Evolutionary conservation across 768 basidiomycete genomes (phyloP), one percentile per base, ranked within the genome.

Genomic region (Russula emetica): DNA sequence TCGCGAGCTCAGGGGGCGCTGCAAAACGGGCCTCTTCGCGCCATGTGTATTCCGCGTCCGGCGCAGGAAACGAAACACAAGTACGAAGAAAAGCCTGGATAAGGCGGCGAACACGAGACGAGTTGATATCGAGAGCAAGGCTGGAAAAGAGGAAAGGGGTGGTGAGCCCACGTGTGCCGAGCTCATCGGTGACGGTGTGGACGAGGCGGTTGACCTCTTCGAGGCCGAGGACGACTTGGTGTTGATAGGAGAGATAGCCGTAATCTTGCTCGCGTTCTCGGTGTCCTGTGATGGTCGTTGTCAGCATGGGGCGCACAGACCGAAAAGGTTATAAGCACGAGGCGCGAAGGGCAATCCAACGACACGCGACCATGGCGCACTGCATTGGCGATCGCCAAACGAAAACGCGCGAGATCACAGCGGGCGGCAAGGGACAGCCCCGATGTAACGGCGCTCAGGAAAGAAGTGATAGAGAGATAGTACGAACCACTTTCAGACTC

Each of bases 91-190:
- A 98, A 8, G 86, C 77, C n/a, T 84, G 80, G 65, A 96, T 86
- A 59, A 98, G 82, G 55, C 87, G 79, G 69, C 83, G 86, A 69
- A 93, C 85, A 38, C 85, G 83, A n/a, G 85, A 77, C 7, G 85
- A 77, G 49, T 85, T 88, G 47, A 95, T 80, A 70, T 97, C 94
- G 64, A 98, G 84, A 18, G 94, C 94, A 68, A 88, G 84, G 32
- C 84, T 85, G 42, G 91, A 92, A 78, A 98, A 96, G 66, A 98
- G 86, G 76, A 97, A 88, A 24, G 95, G 94, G 3, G 92, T 93
- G 24, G 88, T 87, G 64, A 97, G 81, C 11, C 79, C 90, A 69
- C 90, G 80, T 60, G 83, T 79, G 66, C 80, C 81, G 60, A 94
- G 83, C 75, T 91, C 89, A 58, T 83, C 79, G 53, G 84, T 81